Evolutionary conservation across 1,284 basidiomycete species (phyloP), one percentile per base, ranked within the genome.

Genomic region (Trichosporon sp.): DNA sequence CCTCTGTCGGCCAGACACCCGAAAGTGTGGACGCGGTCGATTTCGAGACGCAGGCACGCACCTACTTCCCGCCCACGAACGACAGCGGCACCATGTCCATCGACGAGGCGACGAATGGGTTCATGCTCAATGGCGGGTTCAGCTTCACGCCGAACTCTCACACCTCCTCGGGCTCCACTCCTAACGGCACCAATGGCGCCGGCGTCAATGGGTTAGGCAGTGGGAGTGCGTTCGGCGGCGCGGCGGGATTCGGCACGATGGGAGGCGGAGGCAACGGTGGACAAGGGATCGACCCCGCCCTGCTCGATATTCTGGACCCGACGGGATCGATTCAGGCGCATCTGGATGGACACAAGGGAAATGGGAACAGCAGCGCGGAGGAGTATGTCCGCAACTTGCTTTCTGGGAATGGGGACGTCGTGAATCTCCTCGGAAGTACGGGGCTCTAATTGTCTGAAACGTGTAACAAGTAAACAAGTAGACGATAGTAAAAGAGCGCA

Each of bases 1-100:
- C 48, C 4, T 73, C 71, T 2, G 10, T 71, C 8, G 73, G 73
- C 1, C 69, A 70, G 12, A 74, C 70, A 1, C 73, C 73, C 10
- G 73, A 74, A 31, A 70, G 69, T 19, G 56, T 72, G 6, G 71
- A 70, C 8, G 68, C 64, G 0, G 65, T 69, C 40, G 72, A 70
- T 31, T 14, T 37, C 7, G 61, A 66, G 64, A 66, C 65, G 1
- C 63, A 68, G 61, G 63, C 67, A 2, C 48, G 51, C 2, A 35
- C 66, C 2, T 35, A 38, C 48, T 56, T 67, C 51, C 51, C 66
- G 5, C 46, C 46, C 4, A 37, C 32, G 26, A 26, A 26, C 11
- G 48, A 43, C 31, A 12, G 35, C 12, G 67, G 56, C 12, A 40
- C 21, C 3, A 67, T 67, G 66, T 31, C 35, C 6, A 16, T 67